Evolutionary conservation across 2,329 filamentous ascomycete species (phyloP).

Genomic region (Hymenoscyphus fructigenus): DNA sequence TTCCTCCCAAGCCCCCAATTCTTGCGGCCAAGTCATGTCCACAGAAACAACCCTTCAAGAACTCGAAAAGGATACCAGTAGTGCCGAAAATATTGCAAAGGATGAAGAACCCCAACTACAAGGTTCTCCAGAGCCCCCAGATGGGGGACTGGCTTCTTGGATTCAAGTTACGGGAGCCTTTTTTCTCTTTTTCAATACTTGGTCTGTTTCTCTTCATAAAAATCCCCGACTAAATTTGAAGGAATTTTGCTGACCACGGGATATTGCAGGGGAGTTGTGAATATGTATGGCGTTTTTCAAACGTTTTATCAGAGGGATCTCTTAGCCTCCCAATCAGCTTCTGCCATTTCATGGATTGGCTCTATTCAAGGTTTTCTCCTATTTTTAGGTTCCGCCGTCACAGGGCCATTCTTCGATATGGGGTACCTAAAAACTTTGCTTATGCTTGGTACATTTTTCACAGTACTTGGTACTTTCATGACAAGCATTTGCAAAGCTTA

Average conservation of each 20-base stretch:
- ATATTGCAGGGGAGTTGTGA: conserved; percentile 21
- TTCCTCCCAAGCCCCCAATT: too few relatives aligned
- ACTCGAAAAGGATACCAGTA: too few relatives aligned
- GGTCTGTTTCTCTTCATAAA: conserved; percentile 34
- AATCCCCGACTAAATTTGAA: too few relatives aligned
- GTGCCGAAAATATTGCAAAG: too few relatives aligned
- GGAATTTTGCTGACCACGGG: neutral
- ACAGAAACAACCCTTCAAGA: too few relatives aligned
- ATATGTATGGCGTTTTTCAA: conserved; percentile 41
- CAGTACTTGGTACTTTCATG: conserved; percentile 45
- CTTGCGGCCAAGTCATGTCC: too few relatives aligned
- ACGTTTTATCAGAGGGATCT: conserved; percentile 42
- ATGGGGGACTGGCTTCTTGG: neutral
- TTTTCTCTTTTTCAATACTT: conserved; percentile 39
- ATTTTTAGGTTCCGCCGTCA: conserved; percentile 36
- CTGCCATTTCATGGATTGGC: conserved; percentile 49
- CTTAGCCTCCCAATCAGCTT: conserved; percentile 37
- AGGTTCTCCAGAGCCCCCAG: neutral
- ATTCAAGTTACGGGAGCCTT: conserved; percentile 6
- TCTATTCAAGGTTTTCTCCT: conserved; percentile 47
- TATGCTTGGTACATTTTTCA: conserved; percentile 29
- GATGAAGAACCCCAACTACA: too few relatives aligned
- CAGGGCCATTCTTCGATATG: conserved; percentile 27
- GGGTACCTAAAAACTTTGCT: conserved; percentile 23
- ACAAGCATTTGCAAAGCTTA: conserved; percentile 43